Conservation (phyloP, 768 basidiomycete genomes). For the Termitomyces sp. region DNA sequence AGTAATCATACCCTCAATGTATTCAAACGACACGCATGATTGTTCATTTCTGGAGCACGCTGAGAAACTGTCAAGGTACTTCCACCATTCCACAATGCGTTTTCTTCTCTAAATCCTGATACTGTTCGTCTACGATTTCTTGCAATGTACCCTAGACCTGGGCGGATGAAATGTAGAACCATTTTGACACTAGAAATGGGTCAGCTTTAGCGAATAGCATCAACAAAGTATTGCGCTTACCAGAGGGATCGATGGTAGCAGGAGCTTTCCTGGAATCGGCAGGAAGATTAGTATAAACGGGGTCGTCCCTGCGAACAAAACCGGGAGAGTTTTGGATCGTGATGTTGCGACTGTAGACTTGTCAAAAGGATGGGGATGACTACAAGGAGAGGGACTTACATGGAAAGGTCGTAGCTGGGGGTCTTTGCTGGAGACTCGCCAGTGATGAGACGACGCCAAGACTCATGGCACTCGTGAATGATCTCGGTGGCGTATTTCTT, state of each 20-base stretch:
- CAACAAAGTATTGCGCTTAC: slow-evolving; percentile 40
- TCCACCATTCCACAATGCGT: too few species aligned
- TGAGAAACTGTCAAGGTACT: not conserved
- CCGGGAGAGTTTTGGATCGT: slow-evolving; percentile 75
- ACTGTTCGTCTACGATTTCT: not conserved
- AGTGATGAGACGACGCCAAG: slow-evolving; percentile 90
- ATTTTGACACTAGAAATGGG: slow-evolving; percentile 65
- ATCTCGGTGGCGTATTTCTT: slow-evolving; percentile 99
- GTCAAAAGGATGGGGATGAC: not conserved
- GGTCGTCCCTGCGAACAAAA: slow-evolving; percentile 58
- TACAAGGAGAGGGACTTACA: slow-evolving; percentile 50
- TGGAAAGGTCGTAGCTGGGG: slow-evolving; percentile 70
- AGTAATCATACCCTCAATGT: slow-evolving; percentile 13
- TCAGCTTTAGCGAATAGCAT: not conserved
- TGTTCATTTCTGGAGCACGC: not conserved
- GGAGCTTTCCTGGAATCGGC: slow-evolving; percentile 79
- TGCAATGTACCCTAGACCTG: slow-evolving; percentile 49
- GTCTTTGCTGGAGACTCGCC: slow-evolving; percentile 80
- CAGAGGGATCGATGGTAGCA: slow-evolving; percentile 86
- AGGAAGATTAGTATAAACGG: slow-evolving; percentile 63
- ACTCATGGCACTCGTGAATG: slow-evolving; percentile 97
- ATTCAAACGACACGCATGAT: not conserved
- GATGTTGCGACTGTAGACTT: slow-evolving; percentile 65
- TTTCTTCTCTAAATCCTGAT: slow-evolving; percentile 1
- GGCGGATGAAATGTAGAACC: slow-evolving; percentile 93